phyloP scores from a whole-genome alignment of 306 rosid genomes.

The Mimosa bimucronata region DNA sequence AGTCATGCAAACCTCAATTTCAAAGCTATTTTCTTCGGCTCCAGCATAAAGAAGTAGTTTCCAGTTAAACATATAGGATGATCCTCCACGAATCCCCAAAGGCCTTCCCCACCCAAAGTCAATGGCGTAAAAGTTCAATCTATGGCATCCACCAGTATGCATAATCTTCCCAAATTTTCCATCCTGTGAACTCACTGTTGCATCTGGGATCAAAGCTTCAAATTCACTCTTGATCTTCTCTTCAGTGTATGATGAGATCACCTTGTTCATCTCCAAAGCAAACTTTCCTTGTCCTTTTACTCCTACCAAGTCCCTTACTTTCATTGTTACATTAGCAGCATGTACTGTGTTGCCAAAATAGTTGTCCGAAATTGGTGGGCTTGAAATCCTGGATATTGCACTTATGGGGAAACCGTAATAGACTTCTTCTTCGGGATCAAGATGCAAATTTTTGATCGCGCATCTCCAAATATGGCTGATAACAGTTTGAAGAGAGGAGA shows the following conservation, averaged over 20 bases:
- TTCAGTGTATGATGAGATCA: neutral
- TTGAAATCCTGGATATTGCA: neutral
- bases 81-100: neutral
- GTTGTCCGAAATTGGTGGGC: neutral
- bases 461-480: neutral
- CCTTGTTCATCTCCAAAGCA: neutral
- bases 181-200: neutral
- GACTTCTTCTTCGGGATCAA: neutral
- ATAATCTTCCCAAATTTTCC: neutral
- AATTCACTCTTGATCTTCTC: neutral
- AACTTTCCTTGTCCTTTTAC: neutral
- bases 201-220: neutral
- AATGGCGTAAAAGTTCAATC: neutral
- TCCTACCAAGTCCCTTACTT: neutral
- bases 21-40: too few species aligned
- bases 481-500: neutral
- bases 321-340: neutral
- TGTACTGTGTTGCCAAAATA: neutral
- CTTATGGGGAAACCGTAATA: neutral
- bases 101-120: neutral
- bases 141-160: neutral
- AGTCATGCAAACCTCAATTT: too few species aligned
- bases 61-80: too few species aligned
- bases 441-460: neutral
- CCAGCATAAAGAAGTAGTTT: too few species aligned